Evolutionary conservation across 75 land plant species (phyloP).

Genomic region (Gnetum montanum): DNA sequence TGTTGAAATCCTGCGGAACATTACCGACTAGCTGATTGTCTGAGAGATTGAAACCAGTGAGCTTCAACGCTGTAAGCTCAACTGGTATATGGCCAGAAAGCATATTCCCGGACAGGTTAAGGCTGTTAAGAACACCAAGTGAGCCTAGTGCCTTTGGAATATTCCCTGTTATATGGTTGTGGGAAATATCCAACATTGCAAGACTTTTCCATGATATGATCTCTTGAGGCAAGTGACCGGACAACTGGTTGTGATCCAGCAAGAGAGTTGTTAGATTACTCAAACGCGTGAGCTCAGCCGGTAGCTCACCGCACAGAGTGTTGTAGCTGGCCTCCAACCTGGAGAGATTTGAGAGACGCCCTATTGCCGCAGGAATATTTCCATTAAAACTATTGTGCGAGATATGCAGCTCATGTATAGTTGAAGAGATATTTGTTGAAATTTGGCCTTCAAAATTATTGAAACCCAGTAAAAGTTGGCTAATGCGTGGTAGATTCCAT

Average conservation of each 20-base stretch:
- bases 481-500: conserved; percentile 21
- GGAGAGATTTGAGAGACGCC: conserved; percentile 18
- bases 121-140: conserved; percentile 35
- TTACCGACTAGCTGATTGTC: conserved; percentile 51
- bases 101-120: conserved; percentile 54
- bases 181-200: conserved; percentile 36
- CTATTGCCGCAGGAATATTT: conserved; percentile 39
- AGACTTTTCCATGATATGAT: conserved; percentile 32
- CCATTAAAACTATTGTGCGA: too few relatives aligned
- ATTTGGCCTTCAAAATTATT: conserved; percentile 48
- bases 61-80: conserved; percentile 33
- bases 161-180: conserved; percentile 25
- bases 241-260: conserved; percentile 28
- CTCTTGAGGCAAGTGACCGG: conserved; percentile 25
- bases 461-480: conserved; percentile 11
- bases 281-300: conserved; percentile 14
- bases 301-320: conserved; percentile 28
- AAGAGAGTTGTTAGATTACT: conserved; percentile 17
- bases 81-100: conserved; percentile 52
- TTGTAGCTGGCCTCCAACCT: conserved; percentile 23
- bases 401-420: too few relatives aligned
- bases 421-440: conserved; percentile 20
- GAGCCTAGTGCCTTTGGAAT: conserved; percentile 35
- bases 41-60: conserved; percentile 52
- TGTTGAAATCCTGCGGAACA: conserved; percentile 28